phyloP scores from a whole-genome alignment of 805 yeast genomes.

The Grigorovia jiainica region DNA sequence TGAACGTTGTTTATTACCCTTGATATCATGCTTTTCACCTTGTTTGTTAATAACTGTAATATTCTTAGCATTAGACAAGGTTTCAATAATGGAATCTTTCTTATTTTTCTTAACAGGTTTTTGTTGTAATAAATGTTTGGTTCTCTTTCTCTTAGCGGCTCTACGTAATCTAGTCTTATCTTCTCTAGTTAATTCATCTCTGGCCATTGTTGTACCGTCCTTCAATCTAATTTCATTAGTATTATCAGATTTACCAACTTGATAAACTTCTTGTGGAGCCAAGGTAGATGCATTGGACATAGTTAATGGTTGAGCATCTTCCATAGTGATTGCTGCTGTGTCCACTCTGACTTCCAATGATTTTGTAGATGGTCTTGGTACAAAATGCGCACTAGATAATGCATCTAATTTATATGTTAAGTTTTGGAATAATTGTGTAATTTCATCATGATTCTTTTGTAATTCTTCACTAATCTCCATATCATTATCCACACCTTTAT shows the following conservation, averaged over 20 bases:
- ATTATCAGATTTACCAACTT: constrained; percentile 36
- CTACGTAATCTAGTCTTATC: constrained; percentile 83
- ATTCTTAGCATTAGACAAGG: constrained; percentile 63
- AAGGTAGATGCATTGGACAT: constrained; percentile 61
- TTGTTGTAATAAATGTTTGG: constrained; percentile 35
- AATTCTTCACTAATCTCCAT: constrained; percentile 53
- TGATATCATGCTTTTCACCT: constrained; percentile 66
- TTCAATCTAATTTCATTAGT: constrained; percentile 58
- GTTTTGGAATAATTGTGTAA: constrained; percentile 50
- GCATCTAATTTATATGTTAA: constrained; percentile 74
- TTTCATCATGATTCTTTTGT: constrained; percentile 67
- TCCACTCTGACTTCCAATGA: constrained; percentile 74
- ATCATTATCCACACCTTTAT: constrained; percentile 40
- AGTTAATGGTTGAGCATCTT: constrained; percentile 90
- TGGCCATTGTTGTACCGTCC: constrained; percentile 72
- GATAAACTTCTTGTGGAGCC: constrained; percentile 93
- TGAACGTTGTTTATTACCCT: constrained; percentile 45
- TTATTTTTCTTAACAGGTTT: constrained; percentile 39
- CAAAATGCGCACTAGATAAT: constrained; percentile 85
- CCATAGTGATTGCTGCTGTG: constrained; percentile 78
- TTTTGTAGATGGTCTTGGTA: constrained; percentile 83
- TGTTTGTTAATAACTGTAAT: constrained; percentile 67
- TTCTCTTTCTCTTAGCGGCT: constrained; percentile 72
- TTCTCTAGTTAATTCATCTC: constrained; percentile 72
- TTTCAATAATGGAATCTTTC: constrained; percentile 56